A percentile compares a stretch with the other conserved stretches of the same genome.
phyloP scores from a whole-genome alignment of 768 basidiomycete species.

The Mrakia frigida region DNA sequence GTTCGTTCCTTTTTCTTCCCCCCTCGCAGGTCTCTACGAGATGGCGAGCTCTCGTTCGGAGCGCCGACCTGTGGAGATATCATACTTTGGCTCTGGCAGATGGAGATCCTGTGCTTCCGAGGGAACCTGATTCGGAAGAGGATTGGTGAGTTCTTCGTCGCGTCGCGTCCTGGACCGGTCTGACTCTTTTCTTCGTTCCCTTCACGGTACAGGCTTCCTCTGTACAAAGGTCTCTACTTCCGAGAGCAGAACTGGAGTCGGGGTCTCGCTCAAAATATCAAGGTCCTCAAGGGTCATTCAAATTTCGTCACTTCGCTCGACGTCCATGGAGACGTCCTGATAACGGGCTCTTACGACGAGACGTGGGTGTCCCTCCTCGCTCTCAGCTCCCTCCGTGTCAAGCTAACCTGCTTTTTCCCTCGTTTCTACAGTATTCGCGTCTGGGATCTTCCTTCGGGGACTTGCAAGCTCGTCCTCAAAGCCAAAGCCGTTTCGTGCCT shows the following conservation, averaged over 20 bases:
- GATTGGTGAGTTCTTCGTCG: slow-evolving; percentile 55
- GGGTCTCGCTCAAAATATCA: slow-evolving; percentile 67
- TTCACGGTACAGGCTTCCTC: slow-evolving; percentile 50
- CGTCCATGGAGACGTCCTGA: slow-evolving; percentile 65
- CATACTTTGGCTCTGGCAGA: slow-evolving; percentile 69
- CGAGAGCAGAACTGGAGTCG: slow-evolving; percentile 77
- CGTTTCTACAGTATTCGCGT: slow-evolving; percentile 59
- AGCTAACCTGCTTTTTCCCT: background rate
- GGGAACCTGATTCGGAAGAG: slow-evolving; percentile 51
- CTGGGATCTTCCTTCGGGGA: slow-evolving; percentile 65
- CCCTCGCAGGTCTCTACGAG: slow-evolving; percentile 47
- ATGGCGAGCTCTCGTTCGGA: slow-evolving; percentile 51
- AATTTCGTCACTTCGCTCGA: slow-evolving; percentile 81
- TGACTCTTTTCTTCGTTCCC: background rate
- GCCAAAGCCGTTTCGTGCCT: slow-evolving; percentile 80
- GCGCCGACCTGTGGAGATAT: slow-evolving; percentile 69
- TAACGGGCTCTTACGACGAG: slow-evolving; percentile 87
- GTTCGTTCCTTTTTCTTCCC: background rate
- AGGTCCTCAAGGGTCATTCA: slow-evolving; percentile 76
- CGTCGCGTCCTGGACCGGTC: slow-evolving; percentile 38
- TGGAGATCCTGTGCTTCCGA: slow-evolving; percentile 63
- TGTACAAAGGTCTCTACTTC: slow-evolving; percentile 76
- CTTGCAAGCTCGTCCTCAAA: slow-evolving; percentile 43
- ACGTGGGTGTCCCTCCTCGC: slow-evolving; percentile 31
- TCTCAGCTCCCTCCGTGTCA: slow-evolving; percentile 5